Base-by-base conservation (phyloP, 2,329 filamentous ascomycete genomes). In the Fusarium metavorans region DNA sequence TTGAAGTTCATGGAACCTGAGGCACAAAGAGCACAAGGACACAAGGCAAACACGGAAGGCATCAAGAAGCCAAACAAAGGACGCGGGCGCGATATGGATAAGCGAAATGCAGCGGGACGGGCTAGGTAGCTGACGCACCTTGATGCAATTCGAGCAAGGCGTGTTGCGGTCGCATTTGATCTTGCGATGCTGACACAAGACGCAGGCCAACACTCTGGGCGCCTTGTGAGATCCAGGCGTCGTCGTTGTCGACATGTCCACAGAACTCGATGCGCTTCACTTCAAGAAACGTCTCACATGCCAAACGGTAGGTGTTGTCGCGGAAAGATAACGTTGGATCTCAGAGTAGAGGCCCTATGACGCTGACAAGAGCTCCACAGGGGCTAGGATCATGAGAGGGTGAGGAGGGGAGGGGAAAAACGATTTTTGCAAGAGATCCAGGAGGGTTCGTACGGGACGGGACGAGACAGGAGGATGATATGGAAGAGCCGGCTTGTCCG, bases 141-240 rank as follows among this genome's bases (percentile, higher is more conserved):
- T 91, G 78, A 88, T 81, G 74, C 89, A 91, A 75, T 91, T 91
- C 67, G 88, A 87, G 76, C 89, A 91, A 5, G 89, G 89, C 45
- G 87, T 89, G 48, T 86, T 87, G 70, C 89, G 86, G 76, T 91
- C 89, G 81, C 89, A 91, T 80, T 90, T 90, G 81, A 91, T 91
- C 82, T 91, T 91, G 76, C 89, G 87, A 77, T 89, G 87, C 78
- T 91, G 89, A 77, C 89, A 91, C 41, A 90, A 83, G 23, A 89
- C 87, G 74, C 89, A 90, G 23, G 87, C 87, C 67, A 89, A 81
- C 56, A 89, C 84, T 74, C 88, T 83, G 16, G 83, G 81, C 14
- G 84, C 81, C 78, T 86, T 88, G 65, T 81, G 80, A 59, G 79
- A 74, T 35, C 74, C 76, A 50, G 78, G 73, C 37, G 78, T 71